Base-by-base conservation (phyloP, 441 rosid species). In the Macaranga tanarius region DNA sequence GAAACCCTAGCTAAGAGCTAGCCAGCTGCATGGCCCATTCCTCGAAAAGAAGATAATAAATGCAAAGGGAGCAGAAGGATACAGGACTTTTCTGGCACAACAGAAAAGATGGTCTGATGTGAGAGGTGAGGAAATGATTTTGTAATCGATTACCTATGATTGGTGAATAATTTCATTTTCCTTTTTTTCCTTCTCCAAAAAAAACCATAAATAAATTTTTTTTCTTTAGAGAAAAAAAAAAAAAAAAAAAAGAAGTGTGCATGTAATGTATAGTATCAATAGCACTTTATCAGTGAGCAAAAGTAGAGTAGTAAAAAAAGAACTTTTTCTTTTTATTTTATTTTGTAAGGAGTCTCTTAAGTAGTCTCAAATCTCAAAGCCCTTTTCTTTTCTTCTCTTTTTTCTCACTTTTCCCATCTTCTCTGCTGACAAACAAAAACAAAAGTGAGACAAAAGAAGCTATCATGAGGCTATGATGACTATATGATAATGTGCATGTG, bases 101-200 rank as follows among this genome's bases (percentile, higher is more conserved):
- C 82, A 82, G 80, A 81, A 86, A 84, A 81, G 87, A 77, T 75
- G 76, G 83, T 66, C 52, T 81, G 87, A 85, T 85, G 84, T 87
- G 87, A 87, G 80, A 79, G 79, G 80, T 83, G 80, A 84, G 73
- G 80, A 84, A 85, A 87, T 87, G 82, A 87, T 89, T 87, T 89
- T 86, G 93, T 86, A 89, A 89, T 89, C 90, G 91, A 89, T 86
- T 87, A 86, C 91, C 87, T 86, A 89, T 89, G 89, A 89, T 89
- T 87, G 90, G 80, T 76, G 42, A 73, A 69, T 58, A 57, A 70
- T 26, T 13, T 48, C 20, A 9, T 1, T 34, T 34, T 34, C 9
- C 9, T 2, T 15, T 17, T 25, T n/a, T 1, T 23, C 40, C 16
- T 9, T 15, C 0, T 1, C 38, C 28, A 28, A n/a, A 73, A 57